Percentiles rank a stretch among this genome's conserved stretches.
phyloP scores from a whole-genome alignment of 2,329 filamentous ascomycete genomes.

The Botrytis galanthina region DNA sequence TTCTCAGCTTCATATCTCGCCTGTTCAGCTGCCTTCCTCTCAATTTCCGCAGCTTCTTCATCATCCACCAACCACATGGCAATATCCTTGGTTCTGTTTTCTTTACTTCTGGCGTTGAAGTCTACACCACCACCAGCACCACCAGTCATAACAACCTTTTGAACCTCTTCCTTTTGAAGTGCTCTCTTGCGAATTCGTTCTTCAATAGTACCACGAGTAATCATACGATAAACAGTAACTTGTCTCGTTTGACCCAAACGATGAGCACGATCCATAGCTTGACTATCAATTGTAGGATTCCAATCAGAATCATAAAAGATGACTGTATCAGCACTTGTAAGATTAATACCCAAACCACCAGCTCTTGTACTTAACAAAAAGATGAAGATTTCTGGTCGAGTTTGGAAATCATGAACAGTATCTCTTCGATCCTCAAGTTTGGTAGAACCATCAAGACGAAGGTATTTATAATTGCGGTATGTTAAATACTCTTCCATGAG shows the following conservation, averaged over 20 bases:
- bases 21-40: slow-evolving; percentile 85
- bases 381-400: slow-evolving; percentile 89
- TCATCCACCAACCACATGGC: slow-evolving; percentile 98
- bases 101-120: slow-evolving; percentile 87
- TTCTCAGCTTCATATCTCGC: slow-evolving; percentile 56
- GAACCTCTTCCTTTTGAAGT: slow-evolving; percentile 97
- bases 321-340: slow-evolving; percentile 94
- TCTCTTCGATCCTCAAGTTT: slow-evolving; percentile 96
- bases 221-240: slow-evolving; percentile 95
- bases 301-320: slow-evolving; percentile 99
- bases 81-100: slow-evolving; percentile 96
- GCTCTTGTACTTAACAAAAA: slow-evolving; percentile 95
- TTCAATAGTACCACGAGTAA: slow-evolving; percentile 94
- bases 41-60: slow-evolving; percentile 90
- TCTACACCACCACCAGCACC: slow-evolving; percentile 81
- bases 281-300: slow-evolving; percentile 98
- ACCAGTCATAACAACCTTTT: slow-evolving; percentile 92
- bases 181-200: slow-evolving; percentile 97
- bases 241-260: slow-evolving; percentile 93
- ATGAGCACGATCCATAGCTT: slow-evolving; percentile 98
- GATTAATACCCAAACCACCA: slow-evolving; percentile 95
- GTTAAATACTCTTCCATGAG: slow-evolving; percentile 98
- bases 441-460: slow-evolving; percentile 91
- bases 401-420: slow-evolving; percentile 96
- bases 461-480: slow-evolving; percentile 99